A percentile compares a stretch with the other conserved stretches of the same genome.
phyloP scores from a whole-genome alignment of 257 asterid species.

The Solanum pennellii region DNA sequence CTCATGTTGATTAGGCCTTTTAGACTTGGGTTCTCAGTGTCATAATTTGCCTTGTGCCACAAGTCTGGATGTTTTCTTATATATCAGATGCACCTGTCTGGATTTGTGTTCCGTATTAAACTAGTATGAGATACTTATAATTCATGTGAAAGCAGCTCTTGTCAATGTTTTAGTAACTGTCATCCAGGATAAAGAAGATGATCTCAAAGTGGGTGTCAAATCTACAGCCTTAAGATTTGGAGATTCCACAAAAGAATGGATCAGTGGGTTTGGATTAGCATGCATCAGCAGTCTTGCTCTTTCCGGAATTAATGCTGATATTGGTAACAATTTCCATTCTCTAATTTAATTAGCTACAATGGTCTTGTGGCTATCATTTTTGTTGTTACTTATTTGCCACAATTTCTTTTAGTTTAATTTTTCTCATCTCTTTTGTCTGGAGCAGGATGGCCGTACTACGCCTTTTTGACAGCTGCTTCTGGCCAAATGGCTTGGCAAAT shows the following conservation, averaged over 20 bases:
- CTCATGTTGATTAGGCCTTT: background rate
- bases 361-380: background rate
- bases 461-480: constrained; percentile 50
- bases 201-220: constrained; percentile 72
- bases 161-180: background rate
- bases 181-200: constrained; percentile 81
- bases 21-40: background rate
- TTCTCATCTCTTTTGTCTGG: background rate
- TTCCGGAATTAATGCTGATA: constrained; percentile 59
- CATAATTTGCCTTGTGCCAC: background rate
- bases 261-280: constrained; percentile 68
- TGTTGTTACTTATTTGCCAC: background rate
- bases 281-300: constrained; percentile 67
- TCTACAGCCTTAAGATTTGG: constrained; percentile 90
- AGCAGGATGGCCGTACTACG: constrained; percentile 70
- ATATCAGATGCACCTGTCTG: background rate
- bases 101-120: background rate
- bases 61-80: background rate
- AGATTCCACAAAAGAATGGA: constrained; percentile 71
- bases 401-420: background rate
- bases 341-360: background rate
- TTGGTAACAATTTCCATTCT: constrained; percentile 27
- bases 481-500: constrained; percentile 84
- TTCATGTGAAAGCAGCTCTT: background rate
- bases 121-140: background rate